phyloP scores from a whole-genome alignment of 1,284 basidiomycete species.

The Pyrrhoderma lamaoense region DNA sequence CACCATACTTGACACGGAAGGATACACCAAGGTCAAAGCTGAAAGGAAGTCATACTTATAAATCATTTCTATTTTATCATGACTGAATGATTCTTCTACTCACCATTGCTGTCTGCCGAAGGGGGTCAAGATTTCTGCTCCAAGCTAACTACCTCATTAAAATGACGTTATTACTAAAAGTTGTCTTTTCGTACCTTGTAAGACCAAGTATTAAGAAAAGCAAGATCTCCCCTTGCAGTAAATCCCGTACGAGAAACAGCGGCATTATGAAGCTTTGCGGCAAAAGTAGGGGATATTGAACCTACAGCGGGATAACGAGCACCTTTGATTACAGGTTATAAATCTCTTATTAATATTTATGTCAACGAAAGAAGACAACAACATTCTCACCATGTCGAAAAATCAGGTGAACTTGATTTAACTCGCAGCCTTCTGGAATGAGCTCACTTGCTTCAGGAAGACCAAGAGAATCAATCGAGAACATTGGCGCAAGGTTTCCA shows the following conservation, averaged over 20 bases:
- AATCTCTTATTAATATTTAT: slow-evolving; percentile 28
- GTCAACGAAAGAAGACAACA: slow-evolving; percentile 25
- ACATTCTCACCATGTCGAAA: slow-evolving; percentile 45
- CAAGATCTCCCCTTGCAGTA: slow-evolving; percentile 26
- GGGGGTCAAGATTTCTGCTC: slow-evolving; percentile 50
- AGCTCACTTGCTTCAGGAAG: slow-evolving; percentile 41
- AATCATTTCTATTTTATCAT: background rate
- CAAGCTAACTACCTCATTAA: slow-evolving; percentile 37
- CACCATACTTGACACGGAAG: slow-evolving; percentile 49
- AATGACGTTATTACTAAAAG: no score
- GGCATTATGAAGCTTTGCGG: slow-evolving; percentile 15
- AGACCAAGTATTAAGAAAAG: slow-evolving; percentile 32
- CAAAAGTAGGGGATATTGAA: slow-evolving; percentile 6
- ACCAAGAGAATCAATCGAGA: slow-evolving; percentile 51
- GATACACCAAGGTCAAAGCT: slow-evolving; percentile 44
- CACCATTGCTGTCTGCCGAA: slow-evolving; percentile 49
- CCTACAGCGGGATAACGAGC: slow-evolving; percentile 15
- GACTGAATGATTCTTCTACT: slow-evolving; percentile 18
- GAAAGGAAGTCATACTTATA: no score
- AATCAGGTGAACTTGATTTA: slow-evolving; percentile 47
- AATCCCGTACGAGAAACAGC: slow-evolving; percentile 12
- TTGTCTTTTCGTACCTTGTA: no score
- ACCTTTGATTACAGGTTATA: no score
- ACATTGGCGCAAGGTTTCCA: slow-evolving; percentile 54
- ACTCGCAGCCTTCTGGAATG: slow-evolving; percentile 42